Conservation (phyloP, 257 asterid species). For the Asclepias syriaca region DNA sequence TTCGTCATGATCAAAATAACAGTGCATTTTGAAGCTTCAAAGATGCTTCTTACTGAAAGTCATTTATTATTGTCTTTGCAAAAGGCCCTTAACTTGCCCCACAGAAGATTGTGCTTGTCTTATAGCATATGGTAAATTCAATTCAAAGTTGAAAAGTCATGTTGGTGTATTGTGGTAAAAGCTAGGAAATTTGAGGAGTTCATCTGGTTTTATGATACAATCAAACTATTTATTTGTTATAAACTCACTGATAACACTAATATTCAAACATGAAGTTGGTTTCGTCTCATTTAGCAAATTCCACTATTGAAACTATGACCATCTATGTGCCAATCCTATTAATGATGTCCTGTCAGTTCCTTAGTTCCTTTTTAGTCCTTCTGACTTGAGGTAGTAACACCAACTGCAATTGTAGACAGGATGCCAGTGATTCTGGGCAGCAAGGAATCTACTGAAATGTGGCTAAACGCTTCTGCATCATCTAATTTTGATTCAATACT, state of each 20-base stretch:
- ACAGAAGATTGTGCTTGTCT: not conserved
- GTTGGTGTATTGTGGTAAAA: not conserved
- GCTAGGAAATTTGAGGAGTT: not conserved
- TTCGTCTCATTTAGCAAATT: not conserved
- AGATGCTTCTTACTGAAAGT: not conserved
- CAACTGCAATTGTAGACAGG: constrained; percentile 51
- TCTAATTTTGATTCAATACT: constrained; percentile 57
- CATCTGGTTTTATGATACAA: not conserved
- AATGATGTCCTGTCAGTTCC: not conserved
- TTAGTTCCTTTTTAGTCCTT: not conserved
- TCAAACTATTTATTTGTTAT: not conserved
- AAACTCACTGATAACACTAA: not conserved
- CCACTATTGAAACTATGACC: not conserved
- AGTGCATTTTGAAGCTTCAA: not conserved
- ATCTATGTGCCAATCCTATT: not conserved
- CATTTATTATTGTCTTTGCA: not conserved
- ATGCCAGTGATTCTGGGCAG: constrained; percentile 91
- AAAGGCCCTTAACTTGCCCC: not conserved
- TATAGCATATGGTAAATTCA: not conserved
- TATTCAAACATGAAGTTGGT: not conserved
- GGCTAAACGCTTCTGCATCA: constrained; percentile 59
- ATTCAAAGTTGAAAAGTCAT: not conserved
- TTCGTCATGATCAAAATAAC: not conserved
- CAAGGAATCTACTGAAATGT: constrained; percentile 61
- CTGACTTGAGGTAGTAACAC: not conserved